Percentiles rank a stretch among this genome's conserved stretches.
Conservation (phyloP, 2,329 filamentous ascomycete species). For the Penicillium sp. region DNA sequence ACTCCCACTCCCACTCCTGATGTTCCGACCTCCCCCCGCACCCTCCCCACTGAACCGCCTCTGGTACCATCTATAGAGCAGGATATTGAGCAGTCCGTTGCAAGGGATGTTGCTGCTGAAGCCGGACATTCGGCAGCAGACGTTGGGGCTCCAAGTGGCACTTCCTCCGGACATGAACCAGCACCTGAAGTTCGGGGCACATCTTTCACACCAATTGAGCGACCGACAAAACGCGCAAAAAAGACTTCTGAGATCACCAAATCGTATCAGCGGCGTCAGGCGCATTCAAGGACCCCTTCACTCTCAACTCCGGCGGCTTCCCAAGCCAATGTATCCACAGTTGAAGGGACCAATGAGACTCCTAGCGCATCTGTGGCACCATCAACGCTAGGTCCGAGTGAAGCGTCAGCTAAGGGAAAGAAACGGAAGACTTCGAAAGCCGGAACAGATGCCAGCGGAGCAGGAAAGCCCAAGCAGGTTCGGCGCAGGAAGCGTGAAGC, state of each 20-base stretch:
- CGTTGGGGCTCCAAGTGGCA: conserved; percentile 5
- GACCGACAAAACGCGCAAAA: conserved; percentile 27
- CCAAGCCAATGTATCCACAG: conserved; percentile 19
- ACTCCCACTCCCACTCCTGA: conserved; percentile 18
- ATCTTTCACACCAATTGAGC: conserved; percentile 10
- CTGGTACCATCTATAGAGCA: conserved; percentile 15
- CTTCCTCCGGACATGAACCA: conserved; percentile 5
- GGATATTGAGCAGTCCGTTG: conserved; percentile 9
- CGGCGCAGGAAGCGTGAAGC: conserved; percentile 39
- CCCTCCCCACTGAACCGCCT: conserved; percentile 13
- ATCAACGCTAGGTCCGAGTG: conserved; percentile 22
- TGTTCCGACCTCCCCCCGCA: conserved; percentile 16
- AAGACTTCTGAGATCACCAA: conserved; percentile 18
- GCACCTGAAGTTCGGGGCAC: conserved; percentile 5
- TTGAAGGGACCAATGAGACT: conserved; percentile 21
- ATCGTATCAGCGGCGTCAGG: conserved; percentile 7
- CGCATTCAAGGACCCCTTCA: conserved; percentile 6
- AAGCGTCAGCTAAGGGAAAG: conserved; percentile 21
- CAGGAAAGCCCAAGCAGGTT: conserved; percentile 23
- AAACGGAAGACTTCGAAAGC: conserved; percentile 29
- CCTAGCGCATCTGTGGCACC: conserved; percentile 19
- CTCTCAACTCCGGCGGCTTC: conserved; percentile 24
- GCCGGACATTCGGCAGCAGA: conserved; percentile 7
- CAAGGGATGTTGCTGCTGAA: conserved; percentile 7
- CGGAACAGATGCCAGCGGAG: conserved; percentile 22